phyloP scores from a whole-genome alignment of 1,139 yeast genomes.

The Hemisphaericaspora lyxosophila region DNA sequence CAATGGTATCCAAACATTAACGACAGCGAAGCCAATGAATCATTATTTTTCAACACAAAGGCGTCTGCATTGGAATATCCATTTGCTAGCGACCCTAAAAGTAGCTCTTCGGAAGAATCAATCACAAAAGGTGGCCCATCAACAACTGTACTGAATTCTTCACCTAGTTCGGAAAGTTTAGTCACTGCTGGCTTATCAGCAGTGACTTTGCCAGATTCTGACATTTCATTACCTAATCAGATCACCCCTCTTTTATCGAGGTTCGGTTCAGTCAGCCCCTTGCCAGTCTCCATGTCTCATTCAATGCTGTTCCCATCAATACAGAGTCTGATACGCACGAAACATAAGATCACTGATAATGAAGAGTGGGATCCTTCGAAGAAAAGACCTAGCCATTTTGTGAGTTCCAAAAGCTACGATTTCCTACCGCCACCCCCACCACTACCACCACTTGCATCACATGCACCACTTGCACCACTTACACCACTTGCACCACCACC shows the following conservation, averaged over 20 bases:
- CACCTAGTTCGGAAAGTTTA: not conserved
- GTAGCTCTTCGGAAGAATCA: not conserved
- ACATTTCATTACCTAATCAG: not conserved
- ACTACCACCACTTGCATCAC: not conserved
- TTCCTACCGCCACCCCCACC: not conserved
- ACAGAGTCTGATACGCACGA: not conserved
- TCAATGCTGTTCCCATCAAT: not conserved
- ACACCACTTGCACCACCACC: not conserved
- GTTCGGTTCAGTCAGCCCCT: not conserved
- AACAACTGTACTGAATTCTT: not conserved
- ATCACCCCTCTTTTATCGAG: not conserved
- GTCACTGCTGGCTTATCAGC: not conserved
- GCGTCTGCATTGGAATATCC: constrained; percentile 3
- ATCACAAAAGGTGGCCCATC: not conserved
- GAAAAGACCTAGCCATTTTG: not conserved
- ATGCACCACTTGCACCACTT: not conserved
- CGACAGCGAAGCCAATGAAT: constrained; percentile 3
- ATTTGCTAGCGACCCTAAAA: not conserved
- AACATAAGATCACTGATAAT: not conserved
- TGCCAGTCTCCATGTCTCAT: not conserved
- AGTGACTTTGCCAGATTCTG: not conserved
- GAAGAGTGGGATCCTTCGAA: not conserved
- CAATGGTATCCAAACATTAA: constrained; percentile 7
- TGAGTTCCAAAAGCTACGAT: not conserved
- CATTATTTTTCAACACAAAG: constrained; percentile 7